phyloP scores from a whole-genome alignment of 2,329 filamentous ascomycete species.

The Moelleriella libera region DNA sequence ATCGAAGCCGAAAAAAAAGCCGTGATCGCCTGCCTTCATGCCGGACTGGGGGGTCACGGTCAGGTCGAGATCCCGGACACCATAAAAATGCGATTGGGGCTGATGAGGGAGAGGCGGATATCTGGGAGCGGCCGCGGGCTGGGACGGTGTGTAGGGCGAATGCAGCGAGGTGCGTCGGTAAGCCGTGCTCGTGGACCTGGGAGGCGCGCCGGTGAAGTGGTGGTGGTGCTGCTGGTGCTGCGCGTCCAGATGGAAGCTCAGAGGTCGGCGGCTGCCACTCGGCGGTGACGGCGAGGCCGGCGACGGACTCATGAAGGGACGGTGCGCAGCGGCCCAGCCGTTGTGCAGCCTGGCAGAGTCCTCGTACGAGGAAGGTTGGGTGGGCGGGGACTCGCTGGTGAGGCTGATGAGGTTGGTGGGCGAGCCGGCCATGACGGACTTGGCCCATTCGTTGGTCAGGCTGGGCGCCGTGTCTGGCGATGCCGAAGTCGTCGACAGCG shows the following conservation, averaged over 20 bases:
- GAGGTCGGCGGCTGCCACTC: slow-evolving; percentile 24
- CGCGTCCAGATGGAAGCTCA: slow-evolving; percentile 40
- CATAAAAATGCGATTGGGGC: slow-evolving; percentile 64
- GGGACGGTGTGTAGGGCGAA: slow-evolving; percentile 29
- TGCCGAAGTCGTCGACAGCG: slow-evolving; percentile 32
- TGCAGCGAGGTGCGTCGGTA: slow-evolving; percentile 34
- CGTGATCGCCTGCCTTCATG: slow-evolving; percentile 50
- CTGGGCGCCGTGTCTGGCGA: slow-evolving; percentile 33
- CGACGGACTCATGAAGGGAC: slow-evolving; percentile 28
- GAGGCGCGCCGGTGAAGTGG: slow-evolving; percentile 22
- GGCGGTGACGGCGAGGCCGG: slow-evolving; percentile 27
- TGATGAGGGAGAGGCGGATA: slow-evolving; percentile 61
- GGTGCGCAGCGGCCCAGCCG: slow-evolving; percentile 30
- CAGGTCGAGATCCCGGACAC: slow-evolving; percentile 59
- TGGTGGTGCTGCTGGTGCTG: slow-evolving; percentile 17
- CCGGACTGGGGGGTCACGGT: slow-evolving; percentile 42
- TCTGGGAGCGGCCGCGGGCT: slow-evolving; percentile 22
- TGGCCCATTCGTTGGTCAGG: slow-evolving; percentile 31
- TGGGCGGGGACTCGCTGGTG: slow-evolving; percentile 37
- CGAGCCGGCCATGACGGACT: slow-evolving; percentile 28
- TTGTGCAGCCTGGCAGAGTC: slow-evolving; percentile 28
- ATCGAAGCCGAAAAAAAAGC: slow-evolving; percentile 75
- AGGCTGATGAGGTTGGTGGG: slow-evolving; percentile 38
- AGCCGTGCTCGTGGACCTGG: slow-evolving; percentile 18
- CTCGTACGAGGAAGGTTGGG: slow-evolving; percentile 37